phyloP scores from a whole-genome alignment of 179 eudicot genomes.

The Dionaea muscipula region DNA sequence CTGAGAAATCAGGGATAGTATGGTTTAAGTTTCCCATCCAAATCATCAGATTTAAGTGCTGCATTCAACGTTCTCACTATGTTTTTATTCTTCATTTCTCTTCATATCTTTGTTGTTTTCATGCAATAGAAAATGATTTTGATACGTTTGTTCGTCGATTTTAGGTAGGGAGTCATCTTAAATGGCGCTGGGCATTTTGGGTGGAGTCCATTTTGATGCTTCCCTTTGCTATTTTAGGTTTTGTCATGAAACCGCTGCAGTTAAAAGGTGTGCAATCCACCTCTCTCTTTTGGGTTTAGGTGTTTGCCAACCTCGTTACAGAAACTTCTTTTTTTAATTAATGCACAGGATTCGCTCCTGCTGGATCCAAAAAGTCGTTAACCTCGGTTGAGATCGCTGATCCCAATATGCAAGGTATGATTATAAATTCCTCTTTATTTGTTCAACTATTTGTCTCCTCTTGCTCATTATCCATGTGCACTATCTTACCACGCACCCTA shows the following conservation, averaged over 20 bases:
- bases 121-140: no score
- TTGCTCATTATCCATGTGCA: background rate
- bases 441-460: background rate
- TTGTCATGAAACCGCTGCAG: constrained; percentile 79
- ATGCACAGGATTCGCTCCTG: constrained; percentile 52
- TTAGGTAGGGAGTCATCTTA: constrained; percentile 55
- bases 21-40: no score
- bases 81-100: background rate
- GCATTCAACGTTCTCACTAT: no score
- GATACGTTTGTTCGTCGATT: background rate
- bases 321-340: constrained; percentile 7
- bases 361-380: constrained; percentile 35
- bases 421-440: background rate
- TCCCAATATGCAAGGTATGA: constrained; percentile 45
- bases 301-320: constrained; percentile 6
- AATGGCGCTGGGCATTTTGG: constrained; percentile 82
- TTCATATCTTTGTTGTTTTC: no score
- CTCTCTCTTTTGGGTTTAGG: background rate
- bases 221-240: constrained; percentile 83
- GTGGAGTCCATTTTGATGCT: constrained; percentile 76
- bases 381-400: constrained; percentile 25
- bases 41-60: no score
- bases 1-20: no score
- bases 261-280: constrained; percentile 51
- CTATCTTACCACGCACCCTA: background rate